A percentile compares a stretch with the other conserved stretches of the same genome.
Conservation (phyloP, 2,329 filamentous ascomycete species). For the Sporothrix sp. region DNA sequence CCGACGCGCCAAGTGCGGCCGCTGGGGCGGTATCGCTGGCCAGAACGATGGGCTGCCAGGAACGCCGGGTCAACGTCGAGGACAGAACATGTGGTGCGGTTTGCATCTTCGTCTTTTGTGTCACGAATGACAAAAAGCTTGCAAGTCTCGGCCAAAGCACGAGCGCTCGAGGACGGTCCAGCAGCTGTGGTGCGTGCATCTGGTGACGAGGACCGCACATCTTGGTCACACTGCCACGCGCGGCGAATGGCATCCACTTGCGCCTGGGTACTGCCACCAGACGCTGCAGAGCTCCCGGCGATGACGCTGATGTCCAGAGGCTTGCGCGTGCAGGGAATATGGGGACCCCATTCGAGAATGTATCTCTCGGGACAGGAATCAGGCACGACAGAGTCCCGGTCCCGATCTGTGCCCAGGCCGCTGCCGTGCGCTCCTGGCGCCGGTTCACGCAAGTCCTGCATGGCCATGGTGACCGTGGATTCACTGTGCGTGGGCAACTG, state of each 20-base stretch:
- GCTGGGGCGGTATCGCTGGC: constrained; percentile 21
- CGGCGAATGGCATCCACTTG: not conserved
- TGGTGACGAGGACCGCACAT: not conserved
- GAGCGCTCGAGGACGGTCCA: too few relatives aligned
- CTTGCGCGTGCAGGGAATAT: not conserved
- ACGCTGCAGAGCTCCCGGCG: not conserved
- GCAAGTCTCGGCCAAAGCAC: too few relatives aligned
- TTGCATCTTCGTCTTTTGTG: constrained; percentile 17
- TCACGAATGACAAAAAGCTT: constrained; percentile 23
- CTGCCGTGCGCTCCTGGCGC: not conserved
- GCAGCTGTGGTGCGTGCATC: too few relatives aligned
- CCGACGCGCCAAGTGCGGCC: constrained; percentile 7
- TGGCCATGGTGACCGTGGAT: too few relatives aligned
- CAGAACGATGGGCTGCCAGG: constrained; percentile 23
- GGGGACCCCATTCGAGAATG: constrained; percentile 3
- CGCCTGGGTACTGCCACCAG: not conserved
- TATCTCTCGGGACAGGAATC: not conserved
- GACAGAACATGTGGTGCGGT: constrained; percentile 10
- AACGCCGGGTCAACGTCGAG: constrained; percentile 24
- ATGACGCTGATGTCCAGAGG: not conserved
- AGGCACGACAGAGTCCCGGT: not conserved
- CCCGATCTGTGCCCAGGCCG: not conserved
- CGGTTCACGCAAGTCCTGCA: not conserved
- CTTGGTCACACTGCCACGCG: not conserved
- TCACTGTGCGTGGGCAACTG: too few relatives aligned